Percentiles rank a stretch among this genome's conserved stretches.
These are phyloP conservation scores for Ajuga chamaepitys DNA, from an alignment of 257 asterid species.

Conservation along the genomic window DNA sequence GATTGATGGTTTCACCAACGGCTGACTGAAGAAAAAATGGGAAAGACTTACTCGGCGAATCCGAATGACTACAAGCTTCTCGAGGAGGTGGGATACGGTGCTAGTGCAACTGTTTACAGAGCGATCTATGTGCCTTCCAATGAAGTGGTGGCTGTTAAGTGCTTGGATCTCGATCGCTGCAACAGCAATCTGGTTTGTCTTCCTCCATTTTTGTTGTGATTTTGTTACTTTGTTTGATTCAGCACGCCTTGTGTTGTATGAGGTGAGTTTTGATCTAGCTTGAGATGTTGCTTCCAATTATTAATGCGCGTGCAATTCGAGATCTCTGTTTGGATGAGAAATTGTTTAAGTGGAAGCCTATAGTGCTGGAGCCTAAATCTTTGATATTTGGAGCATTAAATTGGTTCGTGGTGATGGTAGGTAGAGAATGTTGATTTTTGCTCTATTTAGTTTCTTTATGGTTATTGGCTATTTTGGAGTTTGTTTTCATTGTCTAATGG, in stretches of 20 bases:
- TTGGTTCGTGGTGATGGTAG: conserved; percentile 9
- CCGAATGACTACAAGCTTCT: conserved; percentile 69
- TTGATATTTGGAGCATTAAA: conserved; percentile 12
- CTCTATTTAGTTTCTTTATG: conserved; percentile 6
- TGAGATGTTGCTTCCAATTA: conserved; percentile 8
- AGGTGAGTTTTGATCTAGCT: conserved; percentile 26
- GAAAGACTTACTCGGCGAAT: conserved; percentile 59
- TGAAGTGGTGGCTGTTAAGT: conserved; percentile 90
- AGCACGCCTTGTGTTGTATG: background rate
- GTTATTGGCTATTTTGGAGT: background rate
- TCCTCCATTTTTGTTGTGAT: background rate
- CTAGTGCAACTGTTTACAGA: conserved; percentile 87
- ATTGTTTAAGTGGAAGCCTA: conserved; percentile 1
- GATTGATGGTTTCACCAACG: conserved; percentile 23
- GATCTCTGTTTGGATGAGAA: conserved; percentile 14
- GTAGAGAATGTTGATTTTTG: conserved; percentile 3
- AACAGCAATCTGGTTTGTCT: conserved; percentile 83
- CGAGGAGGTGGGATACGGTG: conserved; percentile 93
- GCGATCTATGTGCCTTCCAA: conserved; percentile 82
- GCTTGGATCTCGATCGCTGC: conserved; percentile 99
- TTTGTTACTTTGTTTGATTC: conserved; percentile 14
- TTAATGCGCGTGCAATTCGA: conserved; percentile 13
- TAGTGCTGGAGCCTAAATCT: conserved; percentile 6
- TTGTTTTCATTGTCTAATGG: conserved; percentile 1
- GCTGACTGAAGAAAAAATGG: conserved; percentile 27